Evolutionary conservation across 2,329 filamentous ascomycete species (phyloP), one percentile per base, ranked within the genome.

Genomic region (Emmonsiellopsis sp.): DNA sequence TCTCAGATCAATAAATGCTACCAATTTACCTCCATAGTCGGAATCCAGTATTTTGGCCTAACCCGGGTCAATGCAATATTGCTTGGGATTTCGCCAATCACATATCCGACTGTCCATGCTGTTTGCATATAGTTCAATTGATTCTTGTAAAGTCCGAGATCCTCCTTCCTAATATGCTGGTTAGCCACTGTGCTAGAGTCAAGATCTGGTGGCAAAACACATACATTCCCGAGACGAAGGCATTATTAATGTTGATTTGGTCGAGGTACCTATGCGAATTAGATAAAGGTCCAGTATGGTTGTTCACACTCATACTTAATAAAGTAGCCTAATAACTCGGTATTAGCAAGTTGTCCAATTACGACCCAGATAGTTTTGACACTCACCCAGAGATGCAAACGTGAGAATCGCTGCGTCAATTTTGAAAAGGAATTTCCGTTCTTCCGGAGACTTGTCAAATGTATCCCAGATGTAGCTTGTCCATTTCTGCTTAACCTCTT

Each of bases 51-150:
- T 11, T 69, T 67, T 2, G 76, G 75, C 7, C 71, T 69, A 11
- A 78, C 60, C 8, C 71, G 69, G 1, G 76, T 80, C 5, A 81
- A 64, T 6, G 79, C 65, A 8, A 81, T 68, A 54, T 80, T 79
- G 45, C 69, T 74, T 1, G 76, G 76, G 10, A 79, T 70, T 53
- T 78, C 68, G 2, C 74, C 75, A 48, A 84, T 69, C 0, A 81
- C 77, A 57, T 85, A 85, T 7, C 82, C 82, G 0, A 80, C 73
- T 0, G 78, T 83, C 72, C 81, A 85, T 32, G 73, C 75, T 0
- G 79, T 76, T 49, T 80, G 71, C 66, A 78, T 76, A 51, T 76
- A 77, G 51, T 82, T 81, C 34, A 82, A 68, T 53, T 83, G 68
- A 56, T 82, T 82, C 1, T 73, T 71, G 45, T 76, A 74, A 17